Conservation (phyloP, 2,329 filamentous ascomycete species). For the Paecilomyces niveus region DNA sequence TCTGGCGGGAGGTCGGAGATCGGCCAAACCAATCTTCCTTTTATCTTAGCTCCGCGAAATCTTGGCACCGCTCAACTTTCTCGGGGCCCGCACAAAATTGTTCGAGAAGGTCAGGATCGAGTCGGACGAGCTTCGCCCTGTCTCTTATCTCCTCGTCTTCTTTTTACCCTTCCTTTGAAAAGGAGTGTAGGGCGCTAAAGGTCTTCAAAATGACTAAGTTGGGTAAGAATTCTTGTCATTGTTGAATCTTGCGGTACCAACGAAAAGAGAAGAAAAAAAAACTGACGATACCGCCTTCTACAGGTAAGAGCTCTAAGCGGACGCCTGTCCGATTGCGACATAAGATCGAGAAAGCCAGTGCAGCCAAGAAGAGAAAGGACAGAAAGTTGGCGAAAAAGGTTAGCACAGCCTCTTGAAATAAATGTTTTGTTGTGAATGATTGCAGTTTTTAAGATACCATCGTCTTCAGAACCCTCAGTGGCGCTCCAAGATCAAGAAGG, state of each 20-base stretch:
- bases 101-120: background rate
- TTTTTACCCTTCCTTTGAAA: slow-evolving; percentile 5
- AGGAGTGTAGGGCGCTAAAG: slow-evolving; percentile 6
- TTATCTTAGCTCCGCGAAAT: slow-evolving; percentile 29
- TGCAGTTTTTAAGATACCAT: slow-evolving; percentile 7
- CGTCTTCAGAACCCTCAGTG: slow-evolving; percentile 76
- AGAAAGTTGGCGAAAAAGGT: slow-evolving; percentile 83
- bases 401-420: slow-evolving; percentile 4
- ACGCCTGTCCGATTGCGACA: slow-evolving; percentile 80
- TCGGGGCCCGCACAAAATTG: slow-evolving; percentile 14
- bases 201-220: slow-evolving; percentile 33
- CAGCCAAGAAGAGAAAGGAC: slow-evolving; percentile 82
- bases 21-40: slow-evolving; percentile 25
- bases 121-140: slow-evolving; percentile 2
- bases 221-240: slow-evolving; percentile 18
- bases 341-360: slow-evolving; percentile 91
- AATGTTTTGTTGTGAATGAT: background rate
- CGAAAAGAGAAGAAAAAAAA: background rate
- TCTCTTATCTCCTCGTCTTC: slow-evolving; percentile 7
- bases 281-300: slow-evolving; percentile 4
- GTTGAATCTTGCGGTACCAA: background rate
- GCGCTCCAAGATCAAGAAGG: slow-evolving; percentile 91
- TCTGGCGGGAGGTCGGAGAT: slow-evolving; percentile 18
- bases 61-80: slow-evolving; percentile 20
- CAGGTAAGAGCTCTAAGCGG: slow-evolving; percentile 94